Evolutionary conservation across 345 rosid species (phyloP), one percentile per base, ranked within the genome.

Genomic region (Hypericum androsaemum): DNA sequence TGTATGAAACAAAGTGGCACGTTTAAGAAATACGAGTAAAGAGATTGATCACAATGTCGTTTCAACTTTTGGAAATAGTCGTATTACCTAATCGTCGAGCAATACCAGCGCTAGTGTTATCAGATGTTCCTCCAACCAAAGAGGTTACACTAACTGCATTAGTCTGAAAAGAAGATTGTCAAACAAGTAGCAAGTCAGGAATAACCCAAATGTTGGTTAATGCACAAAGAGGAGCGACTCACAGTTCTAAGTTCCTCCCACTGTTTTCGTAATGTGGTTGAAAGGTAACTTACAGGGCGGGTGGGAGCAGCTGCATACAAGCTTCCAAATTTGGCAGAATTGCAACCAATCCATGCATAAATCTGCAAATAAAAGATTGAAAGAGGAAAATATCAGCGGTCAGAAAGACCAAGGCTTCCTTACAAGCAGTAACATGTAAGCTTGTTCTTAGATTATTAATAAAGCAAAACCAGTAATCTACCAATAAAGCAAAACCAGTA

Each of bases 301-400:
- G 89, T 90, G 47, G 84, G 50, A 35, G 89, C 94, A 60, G 98
- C 95, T 22, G 96, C 98, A 65, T 83, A 83, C 47, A 83, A 56
- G 47, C 60, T 77, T 22, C 95, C 96, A 12, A 92, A 71, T 53
- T 83, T 84, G 7, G 77, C 50, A 55, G 95, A 84, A 60, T 78
- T 85, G 60, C 76, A 81, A 53, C 94, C 86, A 12, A 88, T 58
- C 96, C 98, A 88, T 7, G 84, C 88, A 48, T 83, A 88, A 43
- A 92, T 79, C 95, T 88, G 22, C 32, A 7, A 8, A 22, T 22
- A 22, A 22, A 22, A 22, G 32, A 22, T 22, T 22, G 32, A 22
- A 22, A 22, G 32, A 22, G 32, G 4, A 22, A 22, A 22, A 22
- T 4, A 22, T 22, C 32, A 22, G 32, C 4, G 32, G 4, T 22